Conservation (phyloP, 2,329 filamentous ascomycete genomes). For the Rhynchosporium graminicola region DNA sequence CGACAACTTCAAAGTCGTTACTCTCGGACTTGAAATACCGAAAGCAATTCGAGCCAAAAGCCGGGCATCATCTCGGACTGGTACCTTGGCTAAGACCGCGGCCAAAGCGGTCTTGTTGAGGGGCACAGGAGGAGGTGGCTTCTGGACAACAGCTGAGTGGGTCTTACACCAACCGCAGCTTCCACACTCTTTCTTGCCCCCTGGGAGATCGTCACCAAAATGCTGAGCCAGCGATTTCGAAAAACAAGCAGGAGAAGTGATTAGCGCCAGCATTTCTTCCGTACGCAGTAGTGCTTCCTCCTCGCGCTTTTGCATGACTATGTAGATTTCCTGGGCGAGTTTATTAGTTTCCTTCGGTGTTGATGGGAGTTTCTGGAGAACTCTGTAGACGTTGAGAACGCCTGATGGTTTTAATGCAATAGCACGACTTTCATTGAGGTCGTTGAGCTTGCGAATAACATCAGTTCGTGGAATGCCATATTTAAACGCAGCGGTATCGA, state of each 20-base stretch:
- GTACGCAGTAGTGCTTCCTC: slow-evolving; percentile 53
- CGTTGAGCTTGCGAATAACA: slow-evolving; percentile 55
- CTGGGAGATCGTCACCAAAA: slow-evolving; percentile 56
- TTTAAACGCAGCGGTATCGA: slow-evolving; percentile 44
- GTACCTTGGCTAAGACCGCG: slow-evolving; percentile 47
- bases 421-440: slow-evolving; percentile 50
- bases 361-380: slow-evolving; percentile 50
- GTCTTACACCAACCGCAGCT: slow-evolving; percentile 55
- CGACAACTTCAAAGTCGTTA: slow-evolving; percentile 50
- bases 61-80: slow-evolving; percentile 56
- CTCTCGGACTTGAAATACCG: slow-evolving; percentile 60
- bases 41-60: slow-evolving; percentile 62
- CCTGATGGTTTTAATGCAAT: slow-evolving; percentile 55
- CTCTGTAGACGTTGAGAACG: slow-evolving; percentile 55
- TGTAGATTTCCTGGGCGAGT: slow-evolving; percentile 51
- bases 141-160: slow-evolving; percentile 43
- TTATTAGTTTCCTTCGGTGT: slow-evolving; percentile 45
- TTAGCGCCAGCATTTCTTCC: slow-evolving; percentile 52
- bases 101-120: slow-evolving; percentile 46
- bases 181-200: slow-evolving; percentile 49
- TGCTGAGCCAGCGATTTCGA: slow-evolving; percentile 54
- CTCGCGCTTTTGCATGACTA: slow-evolving; percentile 54
- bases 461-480: slow-evolving; percentile 46
- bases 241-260: slow-evolving; percentile 55
- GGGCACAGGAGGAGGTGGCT: slow-evolving; percentile 43